These are phyloP conservation scores for Stereocaulon alpinum DNA, from an alignment of 495 filamentous ascomycete genomes.

Conservation along the genomic window DNA sequence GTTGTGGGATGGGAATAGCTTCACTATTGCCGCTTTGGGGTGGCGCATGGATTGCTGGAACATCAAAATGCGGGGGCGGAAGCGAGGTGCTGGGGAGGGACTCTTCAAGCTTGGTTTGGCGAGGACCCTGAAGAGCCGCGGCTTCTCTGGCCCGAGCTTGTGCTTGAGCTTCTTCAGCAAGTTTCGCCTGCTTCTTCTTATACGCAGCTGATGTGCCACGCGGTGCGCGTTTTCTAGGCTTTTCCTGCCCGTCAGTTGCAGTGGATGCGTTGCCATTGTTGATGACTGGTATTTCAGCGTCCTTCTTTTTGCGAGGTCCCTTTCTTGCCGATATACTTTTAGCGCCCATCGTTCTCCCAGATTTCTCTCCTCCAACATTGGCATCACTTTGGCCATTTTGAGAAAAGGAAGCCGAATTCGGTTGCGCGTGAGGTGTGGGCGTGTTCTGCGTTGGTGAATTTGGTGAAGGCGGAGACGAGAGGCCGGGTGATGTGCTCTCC, in stretches of 20 bases:
- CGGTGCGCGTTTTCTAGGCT: conserved; percentile 22
- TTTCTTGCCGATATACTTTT: conserved; percentile 15
- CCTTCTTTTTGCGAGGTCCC: conserved; percentile 23
- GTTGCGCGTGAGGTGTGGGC: conserved; percentile 7
- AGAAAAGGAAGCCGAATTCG: conserved; percentile 10
- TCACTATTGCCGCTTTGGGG: conserved; percentile 33
- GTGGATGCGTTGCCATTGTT: conserved; percentile 8
- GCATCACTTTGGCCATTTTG: conserved; percentile 8
- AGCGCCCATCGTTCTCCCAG: conserved; percentile 9
- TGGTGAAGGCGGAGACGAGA: conserved; percentile 24
- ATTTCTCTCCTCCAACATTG: conserved; percentile 18
- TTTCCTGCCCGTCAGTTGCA: conserved; percentile 20
- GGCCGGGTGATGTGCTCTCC: conserved; percentile 24
- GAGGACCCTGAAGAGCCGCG: conserved; percentile 13
- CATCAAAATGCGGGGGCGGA: conserved; percentile 20
- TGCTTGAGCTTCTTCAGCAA: conserved; percentile 27
- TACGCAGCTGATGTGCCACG: conserved; percentile 17
- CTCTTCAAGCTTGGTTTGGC: conserved; percentile 19
- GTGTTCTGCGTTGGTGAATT: conserved; percentile 20
- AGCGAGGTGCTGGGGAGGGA: conserved; percentile 20
- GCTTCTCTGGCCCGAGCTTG: conserved; percentile 20
- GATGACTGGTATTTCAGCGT: conserved; percentile 10
- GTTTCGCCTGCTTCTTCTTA: conserved; percentile 36
- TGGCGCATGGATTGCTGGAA: conserved; percentile 15
- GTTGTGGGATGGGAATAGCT: conserved; percentile 25